Percentiles rank a stretch among this genome's conserved stretches.
These are phyloP conservation scores for Sphaerostilbella broomeana DNA, from an alignment of 2,329 filamentous ascomycete genomes.

Conservation along the genomic window DNA sequence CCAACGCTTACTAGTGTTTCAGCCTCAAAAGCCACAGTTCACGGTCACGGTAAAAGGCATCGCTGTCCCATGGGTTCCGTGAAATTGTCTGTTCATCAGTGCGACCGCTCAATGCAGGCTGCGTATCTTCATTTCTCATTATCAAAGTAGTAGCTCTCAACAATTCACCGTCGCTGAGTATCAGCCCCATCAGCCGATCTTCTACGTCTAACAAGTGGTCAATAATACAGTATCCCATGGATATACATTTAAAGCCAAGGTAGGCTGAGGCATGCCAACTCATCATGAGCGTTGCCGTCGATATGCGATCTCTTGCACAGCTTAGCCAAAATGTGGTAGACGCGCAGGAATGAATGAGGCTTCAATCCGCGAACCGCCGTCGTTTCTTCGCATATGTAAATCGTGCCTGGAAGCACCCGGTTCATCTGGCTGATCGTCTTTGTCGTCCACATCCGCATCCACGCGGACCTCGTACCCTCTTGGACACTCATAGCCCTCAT, in stretches of 20 bases:
- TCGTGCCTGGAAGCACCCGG: conserved; percentile 2
- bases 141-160: too few relatives aligned
- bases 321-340: conserved; percentile 47
- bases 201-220: background rate
- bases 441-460: conserved; percentile 1
- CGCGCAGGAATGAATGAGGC: conserved; percentile 50
- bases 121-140: too few relatives aligned
- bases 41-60: too few relatives aligned
- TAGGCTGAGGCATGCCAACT: background rate
- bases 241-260: background rate
- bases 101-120: too few relatives aligned
- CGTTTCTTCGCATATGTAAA: conserved; percentile 24
- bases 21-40: too few relatives aligned
- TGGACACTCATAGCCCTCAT: conserved; percentile 22
- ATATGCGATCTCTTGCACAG: conserved; percentile 2
- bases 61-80: too few relatives aligned
- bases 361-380: background rate
- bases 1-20: too few relatives aligned
- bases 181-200: background rate
- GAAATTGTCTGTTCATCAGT: too few relatives aligned
- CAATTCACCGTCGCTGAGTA: too few relatives aligned
- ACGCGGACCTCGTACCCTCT: conserved; percentile 7
- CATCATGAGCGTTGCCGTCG: too few relatives aligned
- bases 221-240: conserved; percentile 1
- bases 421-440: background rate